Evolutionary conservation across 768 basidiomycete genomes (phyloP).

Genomic region (Guyanaporus albipodus): DNA sequence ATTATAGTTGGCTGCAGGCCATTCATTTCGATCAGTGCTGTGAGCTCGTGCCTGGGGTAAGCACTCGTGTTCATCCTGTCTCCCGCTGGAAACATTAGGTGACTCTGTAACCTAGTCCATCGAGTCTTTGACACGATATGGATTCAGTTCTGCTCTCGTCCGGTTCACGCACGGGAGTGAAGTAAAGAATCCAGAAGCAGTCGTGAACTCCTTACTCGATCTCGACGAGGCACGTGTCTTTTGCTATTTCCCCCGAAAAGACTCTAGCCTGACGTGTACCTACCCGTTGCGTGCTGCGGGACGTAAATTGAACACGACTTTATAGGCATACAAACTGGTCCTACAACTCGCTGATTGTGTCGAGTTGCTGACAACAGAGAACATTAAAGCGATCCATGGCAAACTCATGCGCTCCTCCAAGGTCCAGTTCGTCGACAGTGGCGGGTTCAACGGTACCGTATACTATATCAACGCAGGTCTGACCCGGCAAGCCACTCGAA

Average conservation of each 20-base stretch:
- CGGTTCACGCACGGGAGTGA: constrained; percentile 23
- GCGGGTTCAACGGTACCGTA: constrained; percentile 8
- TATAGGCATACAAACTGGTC: constrained; percentile 25
- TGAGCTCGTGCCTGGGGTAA: constrained; percentile 17
- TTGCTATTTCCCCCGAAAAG: not conserved
- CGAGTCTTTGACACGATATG: constrained; percentile 24
- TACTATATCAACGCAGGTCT: constrained; percentile 29
- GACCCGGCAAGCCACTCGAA: constrained; percentile 28
- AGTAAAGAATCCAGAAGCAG: constrained; percentile 20
- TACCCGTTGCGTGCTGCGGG: no score
- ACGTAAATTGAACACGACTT: not conserved
- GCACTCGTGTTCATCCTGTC: not conserved
- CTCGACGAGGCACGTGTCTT: constrained; percentile 23
- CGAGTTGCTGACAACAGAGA: constrained; percentile 26
- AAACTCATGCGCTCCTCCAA: constrained; percentile 32
- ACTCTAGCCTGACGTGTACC: not conserved
- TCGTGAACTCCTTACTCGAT: constrained; percentile 21
- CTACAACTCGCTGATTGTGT: constrained; percentile 22
- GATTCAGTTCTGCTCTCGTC: constrained; percentile 24
- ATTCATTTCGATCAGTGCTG: constrained; percentile 28
- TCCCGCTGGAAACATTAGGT: not conserved
- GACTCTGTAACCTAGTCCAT: constrained; percentile 17
- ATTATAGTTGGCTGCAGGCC: constrained; percentile 30
- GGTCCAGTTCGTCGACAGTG: constrained; percentile 19
- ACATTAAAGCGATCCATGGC: constrained; percentile 27